Base-by-base conservation (phyloP, 192 early-diverging fungal genomes). In the Diversispora epigaea region DNA sequence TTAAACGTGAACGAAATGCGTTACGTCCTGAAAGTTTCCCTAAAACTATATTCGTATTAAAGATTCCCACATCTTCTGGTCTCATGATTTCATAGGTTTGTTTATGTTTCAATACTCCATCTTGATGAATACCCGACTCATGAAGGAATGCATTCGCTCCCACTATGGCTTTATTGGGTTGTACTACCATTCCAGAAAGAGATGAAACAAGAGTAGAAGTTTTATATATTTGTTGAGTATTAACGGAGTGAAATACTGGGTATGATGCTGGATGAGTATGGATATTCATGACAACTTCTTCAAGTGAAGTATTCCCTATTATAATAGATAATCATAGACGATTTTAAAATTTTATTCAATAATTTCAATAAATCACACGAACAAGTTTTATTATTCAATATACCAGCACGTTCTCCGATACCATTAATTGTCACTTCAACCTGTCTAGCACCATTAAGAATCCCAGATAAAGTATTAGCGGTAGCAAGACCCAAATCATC, bases 101-200 rank as follows among this genome's bases (percentile, higher is more conserved):
- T 80, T 95, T 95, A 86, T 97, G 90, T 84, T 98, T 98, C 63
- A 98, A 88, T 68, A 98, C 92, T 68, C 96, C 96, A 81, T 98
- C 96, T 81, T 98, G 96, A 82, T 98, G 96, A 81, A 98, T 98
- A 43, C 96, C 96, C 74, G 93, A 95, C 85, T 98, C 95, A 80
- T 98, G 96, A 78, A 95, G 84, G 74, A 98, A 98, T 22, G 96
- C 96, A 76, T 98, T 98, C 67, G 91, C 89, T 39, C 96, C 96
- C 49, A 98, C 96, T 77, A 98, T 98, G 54, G 96, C 95, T 85
- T 98, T 98, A 88, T 98, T 98, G 40, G 95, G 89, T 80, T 98
- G 96, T 54, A 98, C 91, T n/a, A 89, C 80, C 95, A 98, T 96
- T 21, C 96, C 96, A 4, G 94, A 93, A 44, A 93, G 88, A 47